Evolutionary conservation across 2,329 filamentous ascomycete species (phyloP), one percentile per base, ranked within the genome.

Genomic region (Fusarium transvaalense): DNA sequence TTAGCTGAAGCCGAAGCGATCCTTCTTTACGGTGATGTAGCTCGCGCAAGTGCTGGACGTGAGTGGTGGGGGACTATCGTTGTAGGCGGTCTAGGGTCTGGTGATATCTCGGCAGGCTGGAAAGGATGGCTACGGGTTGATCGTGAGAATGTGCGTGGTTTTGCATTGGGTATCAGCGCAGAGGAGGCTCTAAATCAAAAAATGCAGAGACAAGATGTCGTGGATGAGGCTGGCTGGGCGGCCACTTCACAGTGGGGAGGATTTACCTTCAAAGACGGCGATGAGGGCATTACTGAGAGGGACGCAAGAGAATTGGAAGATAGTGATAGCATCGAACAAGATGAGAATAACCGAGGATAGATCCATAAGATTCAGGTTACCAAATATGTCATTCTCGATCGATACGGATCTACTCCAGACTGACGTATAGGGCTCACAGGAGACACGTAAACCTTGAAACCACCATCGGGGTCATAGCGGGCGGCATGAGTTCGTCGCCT

Each of bases 61-160:
- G 80, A 82, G 61, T 87, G 83, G 82, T 89, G 87, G 86, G 86
- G 87, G n/a, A 86, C 84, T 3, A 69, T 89, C 27, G 82, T 88
- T 7, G 69, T 88, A 38, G 85, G 84, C 12, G 81, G 81, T 1
- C 67, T 75, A 29, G 76, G 76, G 7, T 76, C 76, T 2, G 78
- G 79, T 21, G 72, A 79, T 51, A 62, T 79, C 41, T 71, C 75
- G 51, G 68, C 75, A 14, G 75, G 72, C 27, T 81, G 78, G 78
- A 80, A 76, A 63, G 86, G 86, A 12, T 89, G 86, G 86, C 70
- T 88, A 56, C 79, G 81, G 13, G 81, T 88, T 8, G 82, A 85
- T 51, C 76, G 82, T 23, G 80, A 80, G 38, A 75, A 78, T 32
- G 78, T 83, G 1, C 68, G 71, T 21, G 78, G 77, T 2, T 86